phyloP scores from a whole-genome alignment of 2,329 filamentous ascomycete species.

The Juglanconis sp. region DNA sequence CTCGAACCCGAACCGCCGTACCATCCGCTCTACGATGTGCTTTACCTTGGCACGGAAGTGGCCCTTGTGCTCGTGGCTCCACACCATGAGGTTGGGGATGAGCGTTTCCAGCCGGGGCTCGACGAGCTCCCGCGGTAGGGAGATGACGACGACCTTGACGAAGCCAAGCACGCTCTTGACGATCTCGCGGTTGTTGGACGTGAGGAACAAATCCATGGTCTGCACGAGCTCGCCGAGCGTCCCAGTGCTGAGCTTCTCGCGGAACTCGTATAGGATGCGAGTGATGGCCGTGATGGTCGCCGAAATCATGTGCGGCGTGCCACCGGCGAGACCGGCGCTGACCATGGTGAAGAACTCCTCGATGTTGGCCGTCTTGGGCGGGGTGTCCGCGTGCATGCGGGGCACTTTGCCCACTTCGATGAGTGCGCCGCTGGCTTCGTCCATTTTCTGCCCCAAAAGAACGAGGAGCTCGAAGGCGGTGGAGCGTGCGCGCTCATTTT shows the following conservation, averaged over 20 bases:
- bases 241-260: constrained; percentile 62
- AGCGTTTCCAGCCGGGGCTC: constrained; percentile 72
- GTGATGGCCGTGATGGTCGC: constrained; percentile 94
- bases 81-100: constrained; percentile 87
- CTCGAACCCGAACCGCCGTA: constrained; percentile 84
- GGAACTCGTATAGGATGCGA: constrained; percentile 90
- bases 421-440: constrained; percentile 58
- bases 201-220: constrained; percentile 93
- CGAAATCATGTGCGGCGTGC: constrained; percentile 94
- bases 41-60: constrained; percentile 97
- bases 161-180: constrained; percentile 93
- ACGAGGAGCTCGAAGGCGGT: constrained; percentile 88
- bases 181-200: constrained; percentile 94
- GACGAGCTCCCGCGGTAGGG: constrained; percentile 76
- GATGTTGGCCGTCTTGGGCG: constrained; percentile 72
- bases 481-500: constrained; percentile 90
- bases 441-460: constrained; percentile 80
- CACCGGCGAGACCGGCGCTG: constrained; percentile 87
- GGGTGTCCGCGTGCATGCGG: constrained; percentile 79
- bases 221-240: constrained; percentile 82
- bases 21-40: constrained; percentile 93
- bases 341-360: constrained; percentile 99
- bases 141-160: constrained; percentile 91
- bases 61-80: constrained; percentile 97
- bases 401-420: constrained; percentile 86